Evolutionary conservation across 2,329 filamentous ascomycete species (phyloP), one percentile per base, ranked within the genome.

Genomic region (Graphium sp.): DNA sequence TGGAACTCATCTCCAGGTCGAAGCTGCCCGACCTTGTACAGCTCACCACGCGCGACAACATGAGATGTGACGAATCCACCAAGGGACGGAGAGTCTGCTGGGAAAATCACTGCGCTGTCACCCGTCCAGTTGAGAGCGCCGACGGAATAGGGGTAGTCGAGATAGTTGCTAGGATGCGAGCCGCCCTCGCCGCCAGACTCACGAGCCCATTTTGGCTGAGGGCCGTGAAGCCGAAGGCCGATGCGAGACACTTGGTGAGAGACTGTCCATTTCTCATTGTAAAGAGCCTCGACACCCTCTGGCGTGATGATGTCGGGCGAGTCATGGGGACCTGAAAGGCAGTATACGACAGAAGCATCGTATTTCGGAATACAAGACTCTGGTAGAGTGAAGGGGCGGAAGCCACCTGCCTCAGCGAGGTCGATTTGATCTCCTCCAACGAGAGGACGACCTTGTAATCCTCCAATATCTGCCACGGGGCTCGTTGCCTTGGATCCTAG

Each of bases 21-120:
- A 17, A 74, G 46, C 40, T 75, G 69, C 0, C 70, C 70, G 8
- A 75, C 39, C 38, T 71, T 68, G 67, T 67, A 74, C 39, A 62
- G 56, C 28, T 73, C 67, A 2, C 58, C 66, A 33, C 58, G 60
- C 18, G 69, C 54, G 9, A 71, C 53, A 0, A 67, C 74, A 3
- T 60, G 58, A 9, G 54, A 60, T 18, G 58, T 66, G 1, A 70
- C 53, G 33, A 74, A 72, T 0, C 69, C 69, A 6, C 70, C 69
- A 33, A 74, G 60, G 36, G 72, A 66, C 0, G 69, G 70, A 28
- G 58, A 58, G 39, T 74, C 69, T 5, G 63, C 52, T 0, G 66
- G 58, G 27, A 74, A 70, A 12, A 74, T 60, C n/a, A 63, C 64
- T 3, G 65, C 59, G 20, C 66, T 63, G 32, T 74, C 67, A 4